These are phyloP conservation scores for Diaporthe caulivora DNA, from an alignment of 2,329 filamentous ascomycete genomes.

Conservation along the genomic window DNA sequence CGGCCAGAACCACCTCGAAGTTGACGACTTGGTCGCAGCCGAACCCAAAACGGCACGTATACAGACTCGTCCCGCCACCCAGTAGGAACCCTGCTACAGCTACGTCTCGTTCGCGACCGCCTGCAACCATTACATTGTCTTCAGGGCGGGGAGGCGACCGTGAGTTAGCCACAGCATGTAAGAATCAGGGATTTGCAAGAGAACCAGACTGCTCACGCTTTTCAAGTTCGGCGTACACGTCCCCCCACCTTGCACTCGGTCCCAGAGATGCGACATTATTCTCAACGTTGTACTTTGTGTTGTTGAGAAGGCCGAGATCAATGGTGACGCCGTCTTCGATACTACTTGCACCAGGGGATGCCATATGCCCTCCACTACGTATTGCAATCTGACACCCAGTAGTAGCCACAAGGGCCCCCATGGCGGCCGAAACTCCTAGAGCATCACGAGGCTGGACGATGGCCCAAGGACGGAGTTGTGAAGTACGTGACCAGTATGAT, in stretches of 20 bases:
- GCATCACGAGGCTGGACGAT: slow-evolving; percentile 13
- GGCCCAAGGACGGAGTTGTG: slow-evolving; percentile 14
- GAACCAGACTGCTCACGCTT: not conserved
- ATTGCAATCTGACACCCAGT: slow-evolving; percentile 19
- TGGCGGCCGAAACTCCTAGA: not conserved
- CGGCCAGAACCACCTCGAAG: slow-evolving; percentile 30
- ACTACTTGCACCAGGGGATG: not conserved
- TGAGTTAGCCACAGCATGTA: not conserved
- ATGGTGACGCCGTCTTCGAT: slow-evolving; percentile 14
- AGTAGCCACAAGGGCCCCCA: not conserved
- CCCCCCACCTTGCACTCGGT: slow-evolving; percentile 3
- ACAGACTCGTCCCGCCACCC: slow-evolving; percentile 16
- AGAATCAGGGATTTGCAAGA: no score
- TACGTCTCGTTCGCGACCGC: slow-evolving; percentile 20
- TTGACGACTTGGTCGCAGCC: slow-evolving; percentile 30
- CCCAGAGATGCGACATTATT: slow-evolving; percentile 12
- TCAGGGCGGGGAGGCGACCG: no score
- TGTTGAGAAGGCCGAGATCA: slow-evolving; percentile 18
- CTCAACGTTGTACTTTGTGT: not conserved
- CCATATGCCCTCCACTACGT: slow-evolving; percentile 22
- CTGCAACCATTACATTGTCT: slow-evolving; percentile 11
- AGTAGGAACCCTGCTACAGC: slow-evolving; percentile 10
- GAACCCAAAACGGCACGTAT: slow-evolving; percentile 7
- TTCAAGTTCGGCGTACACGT: slow-evolving; percentile 24
- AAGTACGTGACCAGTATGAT: slow-evolving; percentile 16